Percentiles rank a stretch among this genome's conserved stretches.
Evolutionary conservation across 2,329 filamentous ascomycete species (phyloP).

Genomic region (Akanthomyces uredinophilus): DNA sequence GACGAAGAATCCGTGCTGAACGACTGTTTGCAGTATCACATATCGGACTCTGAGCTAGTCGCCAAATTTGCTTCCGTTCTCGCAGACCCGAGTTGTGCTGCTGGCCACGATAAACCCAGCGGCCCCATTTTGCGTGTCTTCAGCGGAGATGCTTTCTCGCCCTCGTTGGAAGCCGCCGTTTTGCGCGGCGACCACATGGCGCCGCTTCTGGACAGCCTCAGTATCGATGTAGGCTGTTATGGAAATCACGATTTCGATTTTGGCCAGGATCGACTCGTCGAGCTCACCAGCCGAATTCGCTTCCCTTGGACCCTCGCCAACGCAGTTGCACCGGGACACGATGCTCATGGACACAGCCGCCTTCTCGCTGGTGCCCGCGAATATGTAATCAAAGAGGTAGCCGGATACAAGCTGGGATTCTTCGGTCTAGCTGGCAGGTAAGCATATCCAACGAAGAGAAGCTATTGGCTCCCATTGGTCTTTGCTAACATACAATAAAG

Average conservation of each 20-base stretch:
- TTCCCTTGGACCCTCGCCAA: slow-evolving; percentile 18
- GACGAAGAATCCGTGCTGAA: not conserved
- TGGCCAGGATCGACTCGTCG: slow-evolving; percentile 11
- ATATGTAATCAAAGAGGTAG: slow-evolving; percentile 4
- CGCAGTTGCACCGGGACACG: not conserved
- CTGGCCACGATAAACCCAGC: not conserved
- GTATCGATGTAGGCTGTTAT: slow-evolving; percentile 16
- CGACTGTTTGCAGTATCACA: slow-evolving; percentile 13
- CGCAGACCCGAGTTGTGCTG: not conserved
- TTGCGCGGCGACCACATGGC: slow-evolving; percentile 17
- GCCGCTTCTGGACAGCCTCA: slow-evolving; percentile 7
- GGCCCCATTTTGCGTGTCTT: slow-evolving; percentile 10
- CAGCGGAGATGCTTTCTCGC: slow-evolving; percentile 18
- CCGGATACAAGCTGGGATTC: slow-evolving; percentile 15
- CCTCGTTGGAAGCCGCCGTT: slow-evolving; percentile 16
- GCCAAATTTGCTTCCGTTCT: slow-evolving; percentile 15
- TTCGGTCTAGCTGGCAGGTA: slow-evolving; percentile 17
- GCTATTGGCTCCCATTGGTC: not conserved
- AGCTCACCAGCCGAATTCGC: not conserved
- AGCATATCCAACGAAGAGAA: not conserved
- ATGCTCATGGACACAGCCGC: not conserved
- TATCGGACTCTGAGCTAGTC: slow-evolving; percentile 8
- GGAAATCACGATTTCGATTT: slow-evolving; percentile 19
- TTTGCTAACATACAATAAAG: slow-evolving; percentile 2
- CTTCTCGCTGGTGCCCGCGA: slow-evolving; percentile 14